Conservation (phyloP, 352 stramenopile species). For the Phytophthora ramorum region DNA sequence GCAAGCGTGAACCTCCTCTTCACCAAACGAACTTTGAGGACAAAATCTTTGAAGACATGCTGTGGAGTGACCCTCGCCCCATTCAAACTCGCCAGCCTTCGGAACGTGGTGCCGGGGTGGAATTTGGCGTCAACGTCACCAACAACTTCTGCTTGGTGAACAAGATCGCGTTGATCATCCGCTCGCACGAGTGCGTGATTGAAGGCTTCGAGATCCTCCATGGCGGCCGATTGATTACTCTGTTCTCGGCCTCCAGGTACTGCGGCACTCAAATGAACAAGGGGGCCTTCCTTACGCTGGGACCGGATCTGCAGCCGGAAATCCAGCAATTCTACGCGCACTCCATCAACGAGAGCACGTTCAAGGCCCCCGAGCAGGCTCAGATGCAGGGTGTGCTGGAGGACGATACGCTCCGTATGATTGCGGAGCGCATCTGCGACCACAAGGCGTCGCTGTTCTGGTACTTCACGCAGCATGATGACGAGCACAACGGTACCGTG, state of each 20-base stretch:
- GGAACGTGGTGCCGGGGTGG: slow-evolving; percentile 90
- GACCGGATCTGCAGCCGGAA: slow-evolving; percentile 90
- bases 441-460: slow-evolving; percentile 93
- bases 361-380: slow-evolving; percentile 66
- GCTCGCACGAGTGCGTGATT: slow-evolving; percentile 93
- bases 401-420: slow-evolving; percentile 93
- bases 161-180: slow-evolving; percentile 92
- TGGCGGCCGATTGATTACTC: slow-evolving; percentile 89
- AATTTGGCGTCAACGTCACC: slow-evolving; percentile 94
- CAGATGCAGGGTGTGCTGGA: slow-evolving; percentile 86
- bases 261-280: slow-evolving; percentile 94
- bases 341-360: slow-evolving; percentile 82
- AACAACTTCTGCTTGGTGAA: slow-evolving; percentile 96
- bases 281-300: slow-evolving; percentile 91
- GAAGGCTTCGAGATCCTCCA: slow-evolving; percentile 93
- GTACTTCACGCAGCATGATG: slow-evolving; percentile 94
- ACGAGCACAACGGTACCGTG: slow-evolving; percentile 88
- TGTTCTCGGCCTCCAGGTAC: slow-evolving; percentile 94
- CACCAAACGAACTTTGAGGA: slow-evolving; percentile 91
- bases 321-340: slow-evolving; percentile 96
- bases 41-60: slow-evolving; percentile 94
- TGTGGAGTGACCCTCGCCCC: slow-evolving; percentile 92
- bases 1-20: slow-evolving; percentile 92
- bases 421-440: slow-evolving; percentile 93
- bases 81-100: slow-evolving; percentile 80